Percentiles rank a stretch among this genome's conserved stretches.
phyloP scores from a whole-genome alignment of 768 basidiomycete species.

The Tricholoma sp. region DNA sequence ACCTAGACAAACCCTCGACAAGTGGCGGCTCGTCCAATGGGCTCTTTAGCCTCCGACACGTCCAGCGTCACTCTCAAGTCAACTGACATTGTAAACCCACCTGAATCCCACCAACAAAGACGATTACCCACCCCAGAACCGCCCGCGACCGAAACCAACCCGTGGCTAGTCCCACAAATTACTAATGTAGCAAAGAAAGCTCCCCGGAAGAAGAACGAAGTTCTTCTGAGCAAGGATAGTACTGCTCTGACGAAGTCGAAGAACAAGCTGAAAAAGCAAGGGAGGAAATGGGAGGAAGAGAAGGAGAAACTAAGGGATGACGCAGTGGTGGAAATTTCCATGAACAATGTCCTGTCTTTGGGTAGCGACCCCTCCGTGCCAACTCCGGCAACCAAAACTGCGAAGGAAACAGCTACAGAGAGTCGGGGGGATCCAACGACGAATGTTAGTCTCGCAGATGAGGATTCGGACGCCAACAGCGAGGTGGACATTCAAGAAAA shows the following conservation, averaged over 20 bases:
- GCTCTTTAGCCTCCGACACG: constrained; percentile 43
- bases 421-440: constrained; percentile 34
- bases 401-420: constrained; percentile 36
- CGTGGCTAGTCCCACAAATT: constrained; percentile 62
- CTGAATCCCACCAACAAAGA: constrained; percentile 24
- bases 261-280: constrained; percentile 67
- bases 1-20: constrained; percentile 15
- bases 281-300: constrained; percentile 50
- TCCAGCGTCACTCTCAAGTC: constrained; percentile 70
- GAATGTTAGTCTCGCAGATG: constrained; percentile 42
- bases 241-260: constrained; percentile 58
- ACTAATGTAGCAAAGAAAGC: constrained; percentile 32
- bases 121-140: constrained; percentile 11
- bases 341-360: constrained; percentile 43
- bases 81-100: constrained; percentile 40
- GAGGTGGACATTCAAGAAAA: constrained; percentile 71
- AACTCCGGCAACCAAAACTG: constrained; percentile 31
- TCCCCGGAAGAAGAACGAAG: constrained; percentile 68
- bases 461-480: constrained; percentile 53
- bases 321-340: constrained; percentile 71
- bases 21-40: constrained; percentile 16
- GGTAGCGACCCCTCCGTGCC: constrained; percentile 27
- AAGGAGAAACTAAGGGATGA: constrained; percentile 64
- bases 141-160: constrained; percentile 46
- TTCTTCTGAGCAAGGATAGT: constrained; percentile 66